phyloP scores from a whole-genome alignment of 768 basidiomycete species.

The Boletus tomentosulus region DNA sequence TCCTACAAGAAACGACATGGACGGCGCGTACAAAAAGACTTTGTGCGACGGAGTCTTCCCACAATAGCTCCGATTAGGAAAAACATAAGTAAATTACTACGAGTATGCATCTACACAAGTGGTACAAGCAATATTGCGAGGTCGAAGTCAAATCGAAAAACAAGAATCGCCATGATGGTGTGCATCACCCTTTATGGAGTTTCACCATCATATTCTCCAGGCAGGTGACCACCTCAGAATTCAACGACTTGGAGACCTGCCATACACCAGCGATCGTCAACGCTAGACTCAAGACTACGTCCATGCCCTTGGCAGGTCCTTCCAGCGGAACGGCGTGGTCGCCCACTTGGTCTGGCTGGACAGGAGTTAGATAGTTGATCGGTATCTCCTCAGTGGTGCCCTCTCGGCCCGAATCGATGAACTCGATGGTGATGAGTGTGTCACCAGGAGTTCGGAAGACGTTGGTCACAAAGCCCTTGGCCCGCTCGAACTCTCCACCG shows the following conservation, averaged over 20 bases:
- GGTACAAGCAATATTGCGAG: conserved; percentile 5
- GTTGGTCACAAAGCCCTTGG: conserved; percentile 26
- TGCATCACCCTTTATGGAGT: conserved; percentile 18
- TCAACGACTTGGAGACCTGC: conserved; percentile 20
- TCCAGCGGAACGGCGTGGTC: conserved; percentile 50
- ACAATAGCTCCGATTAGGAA: not conserved
- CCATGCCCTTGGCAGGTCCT: conserved; percentile 39
- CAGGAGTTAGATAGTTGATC: conserved; percentile 39
- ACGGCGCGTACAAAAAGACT: not conserved
- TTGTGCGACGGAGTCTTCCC: conserved; percentile 1
- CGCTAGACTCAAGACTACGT: conserved; percentile 42
- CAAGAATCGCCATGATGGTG: not conserved
- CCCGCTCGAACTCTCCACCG: conserved; percentile 27
- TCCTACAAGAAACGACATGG: conserved; percentile 58
- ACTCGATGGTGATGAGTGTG: conserved; percentile 25
- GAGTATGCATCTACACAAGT: not conserved
- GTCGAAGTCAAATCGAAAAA: not conserved
- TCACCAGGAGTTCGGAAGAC: conserved; percentile 27
- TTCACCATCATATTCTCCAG: conserved; percentile 25
- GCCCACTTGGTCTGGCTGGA: conserved; percentile 35
- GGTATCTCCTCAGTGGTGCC: conserved; percentile 37
- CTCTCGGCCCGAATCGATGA: conserved; percentile 30
- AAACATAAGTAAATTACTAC: conserved; percentile 8
- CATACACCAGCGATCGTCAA: conserved; percentile 26
- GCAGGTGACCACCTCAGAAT: conserved; percentile 7